Percentiles rank a stretch among this genome's conserved stretches.
phyloP scores from a whole-genome alignment of 176 grass and related monocot species.

The Oryza meyeriana region DNA sequence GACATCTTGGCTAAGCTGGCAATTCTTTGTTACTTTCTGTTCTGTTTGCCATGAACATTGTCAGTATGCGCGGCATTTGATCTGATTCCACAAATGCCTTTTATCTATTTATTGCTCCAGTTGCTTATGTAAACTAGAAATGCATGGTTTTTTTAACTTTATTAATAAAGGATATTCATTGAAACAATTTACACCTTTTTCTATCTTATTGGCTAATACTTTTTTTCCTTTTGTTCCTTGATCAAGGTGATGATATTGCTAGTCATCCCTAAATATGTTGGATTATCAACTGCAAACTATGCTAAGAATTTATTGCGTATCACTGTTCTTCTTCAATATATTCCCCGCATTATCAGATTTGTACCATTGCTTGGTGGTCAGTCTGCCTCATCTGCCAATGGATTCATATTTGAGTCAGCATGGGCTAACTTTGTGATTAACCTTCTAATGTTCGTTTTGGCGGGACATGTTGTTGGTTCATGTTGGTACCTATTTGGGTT shows the following conservation, averaged over 20 bases:
- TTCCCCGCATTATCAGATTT: slow-evolving; percentile 89
- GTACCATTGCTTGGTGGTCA: slow-evolving; percentile 84
- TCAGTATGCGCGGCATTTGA: neutral
- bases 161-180: neutral
- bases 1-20: neutral
- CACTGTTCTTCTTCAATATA: slow-evolving; percentile 92
- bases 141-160: neutral
- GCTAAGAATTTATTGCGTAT: slow-evolving; percentile 89
- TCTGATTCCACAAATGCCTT: slow-evolving; percentile 1
- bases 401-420: slow-evolving; percentile 96
- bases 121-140: neutral
- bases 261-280: slow-evolving; percentile 79
- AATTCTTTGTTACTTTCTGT: neutral
- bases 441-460: slow-evolving; percentile 93
- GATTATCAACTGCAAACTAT: slow-evolving; percentile 76
- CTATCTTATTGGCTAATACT: neutral
- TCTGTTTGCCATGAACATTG: neutral
- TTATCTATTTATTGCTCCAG: neutral
- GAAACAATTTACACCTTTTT: neutral
- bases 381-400: slow-evolving; percentile 52
- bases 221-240: slow-evolving; percentile 26
- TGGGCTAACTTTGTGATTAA: slow-evolving; percentile 98
- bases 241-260: slow-evolving; percentile 93
- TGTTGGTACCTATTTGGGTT: slow-evolving; percentile 98
- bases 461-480: slow-evolving; percentile 95